Evolutionary conservation across 306 rosid species (phyloP).

Genomic region (Senna tora): DNA sequence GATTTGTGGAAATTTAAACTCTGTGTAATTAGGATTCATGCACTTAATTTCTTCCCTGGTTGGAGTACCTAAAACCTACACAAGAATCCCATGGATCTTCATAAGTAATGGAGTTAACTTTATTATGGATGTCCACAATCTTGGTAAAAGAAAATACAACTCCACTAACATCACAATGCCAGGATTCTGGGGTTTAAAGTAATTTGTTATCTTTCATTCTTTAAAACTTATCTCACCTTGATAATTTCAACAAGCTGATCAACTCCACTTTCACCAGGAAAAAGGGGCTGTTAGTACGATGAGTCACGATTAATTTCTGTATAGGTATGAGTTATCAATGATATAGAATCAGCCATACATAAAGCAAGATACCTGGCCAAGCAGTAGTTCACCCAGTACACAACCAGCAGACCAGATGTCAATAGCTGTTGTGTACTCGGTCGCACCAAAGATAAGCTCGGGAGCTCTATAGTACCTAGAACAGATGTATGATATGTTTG

Average conservation of each 20-base stretch:
- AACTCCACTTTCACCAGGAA: conserved; percentile 94
- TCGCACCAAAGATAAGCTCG: conserved; percentile 93
- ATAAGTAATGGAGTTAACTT: neutral
- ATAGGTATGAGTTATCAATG: conserved; percentile 22
- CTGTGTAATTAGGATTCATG: conserved; percentile 96
- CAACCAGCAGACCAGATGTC: conserved; percentile 99
- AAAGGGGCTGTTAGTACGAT: conserved; percentile 66
- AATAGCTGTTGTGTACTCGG: conserved; percentile 89
- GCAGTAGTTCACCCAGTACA: conserved; percentile 87
- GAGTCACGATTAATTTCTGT: conserved; percentile 38
- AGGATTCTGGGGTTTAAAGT: neutral
- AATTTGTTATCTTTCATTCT: neutral
- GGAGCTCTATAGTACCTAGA: conserved; percentile 97
- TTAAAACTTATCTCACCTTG: conserved; percentile 52
- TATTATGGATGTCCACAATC: neutral
- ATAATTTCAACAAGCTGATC: conserved; percentile 95
- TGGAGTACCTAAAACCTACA: conserved; percentile 94
- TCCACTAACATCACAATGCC: conserved; percentile 1
- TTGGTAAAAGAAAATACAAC: neutral
- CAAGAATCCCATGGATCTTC: conserved; percentile 23
- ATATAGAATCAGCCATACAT: conserved; percentile 9
- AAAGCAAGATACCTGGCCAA: conserved; percentile 73
- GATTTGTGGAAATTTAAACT: conserved; percentile 88
- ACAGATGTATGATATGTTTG: conserved; percentile 93
- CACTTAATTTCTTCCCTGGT: conserved; percentile 97